Percentiles rank a stretch among this genome's conserved stretches.
These are phyloP conservation scores for Ilyonectria sp. DNA, from an alignment of 2,329 filamentous ascomycete genomes.

Conservation along the genomic window DNA sequence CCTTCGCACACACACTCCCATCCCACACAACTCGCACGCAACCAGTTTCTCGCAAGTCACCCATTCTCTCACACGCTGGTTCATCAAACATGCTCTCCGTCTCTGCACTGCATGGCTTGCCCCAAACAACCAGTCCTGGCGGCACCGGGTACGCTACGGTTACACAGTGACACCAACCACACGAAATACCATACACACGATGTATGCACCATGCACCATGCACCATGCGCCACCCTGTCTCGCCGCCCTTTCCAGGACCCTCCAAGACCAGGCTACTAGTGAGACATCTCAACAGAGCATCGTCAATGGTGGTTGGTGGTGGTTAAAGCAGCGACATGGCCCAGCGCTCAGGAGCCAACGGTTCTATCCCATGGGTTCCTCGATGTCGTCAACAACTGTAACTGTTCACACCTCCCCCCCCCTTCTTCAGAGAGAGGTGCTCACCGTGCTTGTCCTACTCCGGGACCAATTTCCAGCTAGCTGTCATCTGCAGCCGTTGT, in stretches of 20 bases:
- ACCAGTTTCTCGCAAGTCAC: constrained; percentile 1
- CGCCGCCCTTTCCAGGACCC: not conserved
- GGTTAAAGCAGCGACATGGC: not conserved
- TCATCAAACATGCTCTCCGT: constrained; percentile 1
- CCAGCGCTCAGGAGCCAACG: not conserved
- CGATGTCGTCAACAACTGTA: not conserved
- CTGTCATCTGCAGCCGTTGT: not conserved
- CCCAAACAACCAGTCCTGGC: constrained; percentile 3
- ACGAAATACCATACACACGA: constrained; percentile 14
- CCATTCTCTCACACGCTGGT: constrained; percentile 1
- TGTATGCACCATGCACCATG: not conserved
- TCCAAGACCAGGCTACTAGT: not conserved
- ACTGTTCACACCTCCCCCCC: not conserved
- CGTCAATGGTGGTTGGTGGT: not conserved
- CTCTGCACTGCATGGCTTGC: not conserved
- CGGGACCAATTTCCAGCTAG: not conserved
- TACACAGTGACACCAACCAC: constrained; percentile 15
- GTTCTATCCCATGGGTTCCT: not conserved
- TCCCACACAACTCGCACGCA: not conserved
- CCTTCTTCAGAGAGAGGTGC: not conserved
- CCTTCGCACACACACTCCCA: constrained; percentile 10
- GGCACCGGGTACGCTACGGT: not conserved
- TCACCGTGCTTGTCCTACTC: not conserved
- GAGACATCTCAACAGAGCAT: not conserved
- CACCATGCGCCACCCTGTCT: not conserved